Evolutionary conservation across 208 protist species (phyloP).

Genomic region (Trypanosoma caninum): DNA sequence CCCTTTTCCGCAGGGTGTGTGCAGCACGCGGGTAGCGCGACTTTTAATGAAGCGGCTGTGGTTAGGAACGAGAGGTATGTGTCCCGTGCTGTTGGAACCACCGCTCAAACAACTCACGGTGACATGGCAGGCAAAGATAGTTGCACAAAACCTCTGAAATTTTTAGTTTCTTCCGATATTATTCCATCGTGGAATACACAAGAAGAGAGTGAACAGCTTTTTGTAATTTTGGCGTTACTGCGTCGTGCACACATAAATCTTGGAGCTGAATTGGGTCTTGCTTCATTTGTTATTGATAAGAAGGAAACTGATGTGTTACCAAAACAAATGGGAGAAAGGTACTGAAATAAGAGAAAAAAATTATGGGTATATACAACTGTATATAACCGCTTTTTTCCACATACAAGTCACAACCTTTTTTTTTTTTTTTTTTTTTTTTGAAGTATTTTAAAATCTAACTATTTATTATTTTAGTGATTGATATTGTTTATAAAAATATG

Average conservation of each 20-base stretch:
- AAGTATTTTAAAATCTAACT: no score
- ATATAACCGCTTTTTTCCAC: no score
- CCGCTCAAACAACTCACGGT: slow-evolving; percentile 2
- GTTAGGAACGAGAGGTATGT: slow-evolving; percentile 3
- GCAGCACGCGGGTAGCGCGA: slow-evolving; percentile 20
- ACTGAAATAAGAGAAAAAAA: background rate
- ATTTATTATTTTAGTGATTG: no score
- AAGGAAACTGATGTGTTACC: background rate
- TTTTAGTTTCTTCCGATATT: slow-evolving; percentile 34
- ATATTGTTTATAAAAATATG: no score
- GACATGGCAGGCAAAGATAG: slow-evolving; percentile 1
- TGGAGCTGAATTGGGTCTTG: background rate
- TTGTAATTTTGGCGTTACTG: slow-evolving; percentile 45
- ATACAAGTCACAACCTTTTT: no score
- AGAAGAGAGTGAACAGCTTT: slow-evolving; percentile 63
- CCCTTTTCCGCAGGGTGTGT: slow-evolving; percentile 49
- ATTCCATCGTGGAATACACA: slow-evolving; percentile 68
- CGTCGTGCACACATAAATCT: slow-evolving; percentile 23
- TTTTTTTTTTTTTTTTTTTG: no score
- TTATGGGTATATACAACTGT: no score
- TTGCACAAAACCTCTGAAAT: background rate
- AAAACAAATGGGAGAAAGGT: background rate
- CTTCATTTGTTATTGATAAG: background rate
- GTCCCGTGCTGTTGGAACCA: background rate
- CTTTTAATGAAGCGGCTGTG: background rate